Evolutionary conservation across 169 alveolate species (phyloP).

Genomic region (Cryptosporidium meleagridis): DNA sequence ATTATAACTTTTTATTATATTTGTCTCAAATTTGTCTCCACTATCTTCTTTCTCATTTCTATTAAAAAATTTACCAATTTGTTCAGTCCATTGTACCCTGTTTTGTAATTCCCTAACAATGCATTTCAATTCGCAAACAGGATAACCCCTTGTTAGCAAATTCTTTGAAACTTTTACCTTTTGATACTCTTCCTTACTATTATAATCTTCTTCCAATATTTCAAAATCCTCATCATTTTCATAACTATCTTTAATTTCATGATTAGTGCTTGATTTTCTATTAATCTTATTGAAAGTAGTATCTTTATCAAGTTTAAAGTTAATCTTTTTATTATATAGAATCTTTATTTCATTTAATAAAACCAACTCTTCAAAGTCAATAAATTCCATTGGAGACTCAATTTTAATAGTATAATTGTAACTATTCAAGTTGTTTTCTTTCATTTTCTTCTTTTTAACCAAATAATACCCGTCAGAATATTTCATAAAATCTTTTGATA

Average conservation of each 20-base stretch:
- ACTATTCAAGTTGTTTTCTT: background rate
- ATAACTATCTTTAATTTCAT: background rate
- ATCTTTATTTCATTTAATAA: constrained; percentile 8
- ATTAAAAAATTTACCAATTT: constrained; percentile 9
- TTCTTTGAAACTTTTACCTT: background rate
- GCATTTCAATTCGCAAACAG: constrained; percentile 44
- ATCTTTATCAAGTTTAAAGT: background rate
- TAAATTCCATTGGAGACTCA: constrained; percentile 39
- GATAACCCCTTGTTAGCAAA: constrained; percentile 34
- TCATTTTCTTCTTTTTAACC: background rate
- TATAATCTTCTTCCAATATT: background rate
- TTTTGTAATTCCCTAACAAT: constrained; percentile 31
- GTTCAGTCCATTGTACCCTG: constrained; percentile 37
- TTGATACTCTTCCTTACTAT: background rate
- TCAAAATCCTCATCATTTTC: background rate
- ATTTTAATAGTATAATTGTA: background rate
- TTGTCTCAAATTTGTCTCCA: background rate
- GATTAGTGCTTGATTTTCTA: background rate
- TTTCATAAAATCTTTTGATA: background rate
- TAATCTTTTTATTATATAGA: background rate
- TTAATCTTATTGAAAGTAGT: background rate
- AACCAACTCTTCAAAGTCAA: constrained; percentile 21
- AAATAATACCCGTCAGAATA: constrained; percentile 25
- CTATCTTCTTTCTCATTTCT: no score
- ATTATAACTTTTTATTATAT: background rate